Evolutionary conservation across 371 early-diverging fungal species (phyloP).

Genomic region (Rhizomucor pusillus): DNA sequence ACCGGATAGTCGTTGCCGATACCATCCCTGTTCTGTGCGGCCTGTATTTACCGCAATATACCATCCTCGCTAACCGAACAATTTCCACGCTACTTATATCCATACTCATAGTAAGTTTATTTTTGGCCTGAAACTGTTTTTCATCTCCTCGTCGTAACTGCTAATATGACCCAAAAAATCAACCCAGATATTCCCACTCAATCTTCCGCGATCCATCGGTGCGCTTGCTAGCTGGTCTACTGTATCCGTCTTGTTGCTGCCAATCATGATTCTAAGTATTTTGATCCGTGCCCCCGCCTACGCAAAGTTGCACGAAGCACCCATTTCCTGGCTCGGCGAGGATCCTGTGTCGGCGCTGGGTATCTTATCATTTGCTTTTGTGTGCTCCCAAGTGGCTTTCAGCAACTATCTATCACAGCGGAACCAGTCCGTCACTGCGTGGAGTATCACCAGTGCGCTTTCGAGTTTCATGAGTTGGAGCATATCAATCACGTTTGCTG

Average conservation of each 20-base stretch:
- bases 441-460: conserved; percentile 45
- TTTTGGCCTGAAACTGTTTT: neutral
- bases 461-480: conserved; percentile 51
- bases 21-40: conserved; percentile 53
- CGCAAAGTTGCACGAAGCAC: conserved; percentile 48
- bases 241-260: conserved; percentile 53
- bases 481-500: conserved; percentile 56
- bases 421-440: conserved; percentile 40
- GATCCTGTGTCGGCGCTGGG: conserved; percentile 58
- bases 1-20: conserved; percentile 49
- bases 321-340: conserved; percentile 39
- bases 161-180: neutral
- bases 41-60: conserved; percentile 34
- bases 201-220: conserved; percentile 54
- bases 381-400: conserved; percentile 58
- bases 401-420: conserved; percentile 48
- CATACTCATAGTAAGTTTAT: conserved; percentile 37
- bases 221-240: conserved; percentile 52
- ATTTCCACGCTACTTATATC: conserved; percentile 46
- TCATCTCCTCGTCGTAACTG: no score
- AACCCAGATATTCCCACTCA: conserved; percentile 47
- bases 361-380: conserved; percentile 65
- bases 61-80: conserved; percentile 28
- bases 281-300: conserved; percentile 53
- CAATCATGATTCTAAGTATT: conserved; percentile 48